Percentiles rank a stretch among this genome's conserved stretches.
phyloP scores from a whole-genome alignment of 768 basidiomycete genomes.

The Porpolomopsis calyptriformis region DNA sequence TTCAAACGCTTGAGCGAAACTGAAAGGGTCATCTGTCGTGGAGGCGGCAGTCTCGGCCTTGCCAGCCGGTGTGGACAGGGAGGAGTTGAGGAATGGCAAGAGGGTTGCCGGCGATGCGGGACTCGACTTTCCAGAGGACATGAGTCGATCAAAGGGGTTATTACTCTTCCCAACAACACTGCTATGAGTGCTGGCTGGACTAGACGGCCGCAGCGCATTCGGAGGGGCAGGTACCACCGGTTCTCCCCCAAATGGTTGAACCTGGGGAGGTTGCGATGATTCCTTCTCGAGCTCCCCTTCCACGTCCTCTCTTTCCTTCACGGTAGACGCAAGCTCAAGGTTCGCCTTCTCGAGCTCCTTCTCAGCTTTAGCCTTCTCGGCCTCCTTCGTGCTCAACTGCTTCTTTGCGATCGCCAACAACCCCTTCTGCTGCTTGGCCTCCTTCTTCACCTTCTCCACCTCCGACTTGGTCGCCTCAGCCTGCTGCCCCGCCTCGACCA shows the following conservation, averaged over 20 bases:
- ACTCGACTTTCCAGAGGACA: conserved; percentile 30
- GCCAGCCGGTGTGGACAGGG: conserved; percentile 28
- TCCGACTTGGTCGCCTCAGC: conserved; percentile 59
- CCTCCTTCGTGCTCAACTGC: conserved; percentile 78
- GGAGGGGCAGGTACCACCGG: conserved; percentile 51
- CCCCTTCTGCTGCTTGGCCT: conserved; percentile 94
- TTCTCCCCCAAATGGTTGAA: conserved; percentile 20
- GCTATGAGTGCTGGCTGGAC: conserved; percentile 34
- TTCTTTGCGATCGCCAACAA: conserved; percentile 90
- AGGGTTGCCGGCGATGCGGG: conserved; percentile 55
- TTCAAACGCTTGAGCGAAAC: conserved; percentile 29
- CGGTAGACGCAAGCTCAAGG: conserved; percentile 39
- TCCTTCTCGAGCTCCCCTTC: conserved; percentile 40
- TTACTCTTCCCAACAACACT: conserved; percentile 49
- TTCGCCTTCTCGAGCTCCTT: conserved; percentile 63
- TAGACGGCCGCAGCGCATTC: conserved; percentile 53
- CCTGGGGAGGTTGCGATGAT: conserved; percentile 11
- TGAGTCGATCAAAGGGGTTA: conserved; percentile 82
- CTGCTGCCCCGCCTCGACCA: conserved; percentile 71
- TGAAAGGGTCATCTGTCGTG: conserved; percentile 39
- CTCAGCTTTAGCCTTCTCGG: conserved; percentile 56
- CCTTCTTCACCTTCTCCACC: conserved; percentile 83
- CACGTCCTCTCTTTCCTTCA: conserved; percentile 43
- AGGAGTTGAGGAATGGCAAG: conserved; percentile 34
- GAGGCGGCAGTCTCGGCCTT: conserved; percentile 16